Conservation (phyloP, 208 protist genomes). For the Trichomonas tenax region DNA sequence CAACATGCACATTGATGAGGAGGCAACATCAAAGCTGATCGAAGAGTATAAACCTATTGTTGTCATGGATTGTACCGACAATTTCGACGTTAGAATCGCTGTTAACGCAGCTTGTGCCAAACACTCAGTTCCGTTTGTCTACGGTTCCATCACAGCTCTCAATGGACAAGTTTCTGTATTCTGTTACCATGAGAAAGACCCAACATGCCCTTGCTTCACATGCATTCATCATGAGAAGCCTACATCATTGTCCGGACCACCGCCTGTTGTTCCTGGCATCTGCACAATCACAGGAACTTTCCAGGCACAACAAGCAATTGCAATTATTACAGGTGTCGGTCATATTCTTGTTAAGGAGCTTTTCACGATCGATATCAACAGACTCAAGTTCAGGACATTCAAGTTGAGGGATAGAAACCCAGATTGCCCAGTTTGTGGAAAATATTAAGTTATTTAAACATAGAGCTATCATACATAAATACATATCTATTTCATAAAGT, state of each 20-base stretch:
- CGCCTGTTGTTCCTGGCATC: not conserved
- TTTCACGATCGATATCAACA: not conserved
- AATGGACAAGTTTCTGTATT: constrained; percentile 7
- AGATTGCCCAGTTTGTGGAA: not conserved
- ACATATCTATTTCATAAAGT: too few relatives aligned
- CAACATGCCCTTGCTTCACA: not conserved
- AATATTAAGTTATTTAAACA: not conserved
- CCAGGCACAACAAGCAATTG: not conserved
- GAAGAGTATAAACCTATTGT: not conserved
- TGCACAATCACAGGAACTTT: not conserved
- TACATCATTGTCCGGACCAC: not conserved
- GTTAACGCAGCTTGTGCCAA: not conserved
- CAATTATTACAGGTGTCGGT: not conserved
- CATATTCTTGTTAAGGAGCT: not conserved
- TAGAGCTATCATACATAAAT: not conserved
- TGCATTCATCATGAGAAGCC: not conserved
- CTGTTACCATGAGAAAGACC: not conserved
- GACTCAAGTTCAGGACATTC: not conserved
- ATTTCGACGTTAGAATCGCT: not conserved
- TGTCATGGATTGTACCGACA: constrained; percentile 18
- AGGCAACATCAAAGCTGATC: not conserved
- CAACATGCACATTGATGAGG: not conserved
- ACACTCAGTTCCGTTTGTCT: not conserved
- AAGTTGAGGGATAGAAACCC: not conserved
- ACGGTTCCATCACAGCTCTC: not conserved